Evolutionary conservation across 1,284 basidiomycete species (phyloP), one percentile per base, ranked within the genome.

Genomic region (Apiotrichum laibachii): DNA sequence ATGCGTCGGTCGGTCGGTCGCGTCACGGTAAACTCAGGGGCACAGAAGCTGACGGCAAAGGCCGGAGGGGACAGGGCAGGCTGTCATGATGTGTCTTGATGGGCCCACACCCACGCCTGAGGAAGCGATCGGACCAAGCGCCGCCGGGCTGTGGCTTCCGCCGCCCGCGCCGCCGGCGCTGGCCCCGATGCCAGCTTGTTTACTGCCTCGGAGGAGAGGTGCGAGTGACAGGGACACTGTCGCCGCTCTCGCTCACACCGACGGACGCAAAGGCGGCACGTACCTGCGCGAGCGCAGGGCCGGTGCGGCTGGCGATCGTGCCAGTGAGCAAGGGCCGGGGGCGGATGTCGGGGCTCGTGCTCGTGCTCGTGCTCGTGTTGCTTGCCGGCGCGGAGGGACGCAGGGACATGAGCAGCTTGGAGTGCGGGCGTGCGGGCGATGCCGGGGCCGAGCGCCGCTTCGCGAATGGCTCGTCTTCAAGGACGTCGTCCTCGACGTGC

Each of bases 381-480:
- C n/a, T 11, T 5, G 48, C 48, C 1, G 33, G 8, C 7, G 26
- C 26, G 19, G 48, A 8, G 10, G 48, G 5, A 34, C n/a, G 10
- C 15, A 33, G 34, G 15, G 15, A 13, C 15, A 47, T 13, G 46
- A 13, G 6, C 15, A 18, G 12, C 26, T 21, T 19, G 18, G 15
- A 22, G 37, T 18, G 18, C 21, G 49, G 21, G 39, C 40, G 22
- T 5, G 21, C 50, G 13, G 50, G 50, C 9, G 50, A 51, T 5
- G 50, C 26, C 5, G 50, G 50, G 16, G 50, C 50, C 13, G 35
- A 40, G 37, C 50, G 50, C 15, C 50, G 50, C 18, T 51, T 51
- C 39, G 50, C 39, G 9, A 16, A 18, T 15, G 50, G 50, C 37
- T 51, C 39, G 40, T n/a, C 35, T 15, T 42, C 39, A 39, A 33